Evolutionary conservation across 345 rosid genomes (phyloP), one percentile per base, ranked within the genome.

Genomic region (Aegle marmelos): DNA sequence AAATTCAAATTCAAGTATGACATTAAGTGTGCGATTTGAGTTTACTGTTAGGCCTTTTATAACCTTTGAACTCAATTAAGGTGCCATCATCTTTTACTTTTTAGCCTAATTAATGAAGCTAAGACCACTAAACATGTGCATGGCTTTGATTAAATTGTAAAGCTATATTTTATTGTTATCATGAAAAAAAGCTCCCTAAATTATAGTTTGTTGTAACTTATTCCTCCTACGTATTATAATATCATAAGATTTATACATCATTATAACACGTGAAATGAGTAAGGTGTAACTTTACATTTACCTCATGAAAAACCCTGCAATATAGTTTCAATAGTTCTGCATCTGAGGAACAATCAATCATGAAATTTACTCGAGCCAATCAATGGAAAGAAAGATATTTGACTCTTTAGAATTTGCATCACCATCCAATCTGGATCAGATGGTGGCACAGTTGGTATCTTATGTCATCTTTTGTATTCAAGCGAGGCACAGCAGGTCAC

Each of bases 401-500:
- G 62, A 30, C 62, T 33, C 31, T 6, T 3, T n/a, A 33, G 9
- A 41, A 21, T 30, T 17, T 2, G 14, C 77, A 61, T 45, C 22
- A 22, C 17, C 33, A 8, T 68, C 45, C 57, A 30, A 41, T 45
- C 16, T 6, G 4, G 10, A 75, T 65, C 78, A 75, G 72, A 75
- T 64, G 78, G 69, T 75, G 48, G 25, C 54, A 16, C 72, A 53
- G 4, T 45, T 45, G 34, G 71, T 65, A 19, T 65, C 50, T 65
- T 33, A 36, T 4, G 78, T 65, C 78, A 53, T 75, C 3, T 53
- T 75, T 65, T 53, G 72, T n/a, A 50, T 50, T 50, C 33, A 33
- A 65, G 63, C 24, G 64, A 28, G 21, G n/a, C 39, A 72, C 60
- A 25, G 27, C 56, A 11, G 17, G 36, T 73, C 75, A 72, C 53